Percentiles rank a stretch among this genome's conserved stretches.
Evolutionary conservation across 2,329 filamentous ascomycete genomes (phyloP).

Genomic region (Emergomyces pasteurianus): DNA sequence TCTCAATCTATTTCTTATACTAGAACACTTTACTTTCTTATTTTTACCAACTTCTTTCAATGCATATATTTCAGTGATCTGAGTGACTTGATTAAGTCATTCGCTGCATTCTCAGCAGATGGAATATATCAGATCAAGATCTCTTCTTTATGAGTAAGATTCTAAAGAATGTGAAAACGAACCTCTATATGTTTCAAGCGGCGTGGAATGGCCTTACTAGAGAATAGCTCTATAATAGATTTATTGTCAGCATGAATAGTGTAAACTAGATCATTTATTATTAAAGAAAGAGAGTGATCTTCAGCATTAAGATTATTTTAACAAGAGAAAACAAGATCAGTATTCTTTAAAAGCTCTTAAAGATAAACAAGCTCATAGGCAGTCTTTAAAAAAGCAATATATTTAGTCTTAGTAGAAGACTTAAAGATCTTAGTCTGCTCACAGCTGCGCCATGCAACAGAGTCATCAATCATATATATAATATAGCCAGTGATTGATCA

Average conservation of each 20-base stretch:
- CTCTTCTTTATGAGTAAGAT: no score
- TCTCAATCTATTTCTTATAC: no score
- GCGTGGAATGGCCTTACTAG: no score
- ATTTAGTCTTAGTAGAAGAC: not conserved
- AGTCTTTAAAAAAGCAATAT: no score
- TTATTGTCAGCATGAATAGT: not conserved
- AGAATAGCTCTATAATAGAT: no score
- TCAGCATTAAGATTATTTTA: not conserved
- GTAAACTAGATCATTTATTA: not conserved
- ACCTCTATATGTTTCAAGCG: no score
- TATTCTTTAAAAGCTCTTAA: not conserved
- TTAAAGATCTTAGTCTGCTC: not conserved
- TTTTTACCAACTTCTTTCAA: no score
- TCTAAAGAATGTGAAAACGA: no score
- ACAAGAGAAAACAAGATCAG: not conserved
- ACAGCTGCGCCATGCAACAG: not conserved
- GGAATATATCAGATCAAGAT: no score
- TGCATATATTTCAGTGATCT: constrained; percentile 29
- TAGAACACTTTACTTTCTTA: no score
- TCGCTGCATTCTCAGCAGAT: no score
- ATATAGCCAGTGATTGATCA: not conserved
- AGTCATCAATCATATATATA: not conserved
- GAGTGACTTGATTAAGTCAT: not conserved
- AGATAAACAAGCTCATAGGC: not conserved
- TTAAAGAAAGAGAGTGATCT: not conserved